Conservation (phyloP, 2,329 filamentous ascomycete genomes). For the Madurella mycetomatis region DNA sequence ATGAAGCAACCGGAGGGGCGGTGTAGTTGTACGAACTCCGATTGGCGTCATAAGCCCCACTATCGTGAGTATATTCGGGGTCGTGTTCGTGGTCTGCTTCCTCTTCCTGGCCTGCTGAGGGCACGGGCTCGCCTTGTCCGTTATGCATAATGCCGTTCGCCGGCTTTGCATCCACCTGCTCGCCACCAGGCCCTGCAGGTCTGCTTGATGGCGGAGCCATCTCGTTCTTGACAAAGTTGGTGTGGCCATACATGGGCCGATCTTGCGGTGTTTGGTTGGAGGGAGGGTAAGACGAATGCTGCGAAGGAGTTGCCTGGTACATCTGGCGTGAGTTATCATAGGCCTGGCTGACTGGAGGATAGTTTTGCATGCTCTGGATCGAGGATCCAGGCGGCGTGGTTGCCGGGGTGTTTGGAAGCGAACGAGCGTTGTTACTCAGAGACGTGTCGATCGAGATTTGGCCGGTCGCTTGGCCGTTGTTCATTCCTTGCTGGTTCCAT, state of each 20-base stretch:
- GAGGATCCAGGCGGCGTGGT: slow-evolving; percentile 79
- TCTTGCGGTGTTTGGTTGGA: slow-evolving; percentile 57
- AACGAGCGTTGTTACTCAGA: slow-evolving; percentile 73
- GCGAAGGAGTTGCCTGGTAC: slow-evolving; percentile 67
- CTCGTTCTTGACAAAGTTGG: slow-evolving; percentile 73
- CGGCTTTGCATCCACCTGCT: slow-evolving; percentile 59
- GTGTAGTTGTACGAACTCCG: slow-evolving; percentile 76
- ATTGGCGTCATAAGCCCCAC: slow-evolving; percentile 66
- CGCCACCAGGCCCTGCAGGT: slow-evolving; percentile 52
- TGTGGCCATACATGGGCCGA: slow-evolving; percentile 61
- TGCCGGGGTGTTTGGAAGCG: slow-evolving; percentile 85
- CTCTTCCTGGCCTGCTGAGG: slow-evolving; percentile 56
- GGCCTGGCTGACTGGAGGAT: slow-evolving; percentile 61
- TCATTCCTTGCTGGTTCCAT: slow-evolving; percentile 65
- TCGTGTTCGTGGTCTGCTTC: slow-evolving; percentile 70
- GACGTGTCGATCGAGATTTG: slow-evolving; percentile 77
- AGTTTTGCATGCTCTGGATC: slow-evolving; percentile 74
- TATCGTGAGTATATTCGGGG: slow-evolving; percentile 82
- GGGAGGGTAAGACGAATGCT: slow-evolving; percentile 68
- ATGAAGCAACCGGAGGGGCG: slow-evolving; percentile 59
- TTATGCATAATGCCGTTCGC: slow-evolving; percentile 62
- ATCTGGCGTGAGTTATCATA: slow-evolving; percentile 76
- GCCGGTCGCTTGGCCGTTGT: slow-evolving; percentile 58
- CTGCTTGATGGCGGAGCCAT: slow-evolving; percentile 77
- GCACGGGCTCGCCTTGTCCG: slow-evolving; percentile 48